phyloP scores from a whole-genome alignment of 1,139 yeast genomes.

The Geotrichum carabidarum region DNA sequence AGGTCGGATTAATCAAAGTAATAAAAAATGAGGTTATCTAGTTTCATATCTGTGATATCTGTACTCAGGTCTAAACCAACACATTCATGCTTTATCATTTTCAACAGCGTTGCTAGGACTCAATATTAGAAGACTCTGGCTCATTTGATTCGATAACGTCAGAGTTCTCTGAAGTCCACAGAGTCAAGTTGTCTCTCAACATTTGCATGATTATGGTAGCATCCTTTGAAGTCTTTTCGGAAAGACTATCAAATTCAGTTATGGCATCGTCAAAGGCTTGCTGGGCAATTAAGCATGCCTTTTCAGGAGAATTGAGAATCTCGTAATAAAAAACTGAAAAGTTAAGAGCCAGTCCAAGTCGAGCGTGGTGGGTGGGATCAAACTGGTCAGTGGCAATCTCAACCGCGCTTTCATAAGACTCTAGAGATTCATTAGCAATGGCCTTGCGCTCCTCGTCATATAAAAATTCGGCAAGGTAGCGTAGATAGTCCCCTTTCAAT shows the following conservation, averaged over 20 bases:
- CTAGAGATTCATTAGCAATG: conserved; percentile 90
- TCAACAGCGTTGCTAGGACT: background rate
- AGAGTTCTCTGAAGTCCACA: conserved; percentile 50
- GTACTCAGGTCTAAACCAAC: too few species aligned
- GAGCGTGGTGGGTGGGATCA: conserved; percentile 98
- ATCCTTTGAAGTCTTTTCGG: conserved; percentile 97
- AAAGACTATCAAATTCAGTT: conserved; percentile 94
- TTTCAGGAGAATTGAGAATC: conserved; percentile 95
- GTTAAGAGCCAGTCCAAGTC: conserved; percentile 96
- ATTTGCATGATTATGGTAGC: conserved; percentile 98
- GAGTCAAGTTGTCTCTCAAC: conserved; percentile 95
- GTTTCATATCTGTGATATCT: too few species aligned
- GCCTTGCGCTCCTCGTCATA: conserved; percentile 87
- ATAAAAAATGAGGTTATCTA: too few species aligned
- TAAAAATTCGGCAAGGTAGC: conserved; percentile 97
- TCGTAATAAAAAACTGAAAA: conserved; percentile 98
- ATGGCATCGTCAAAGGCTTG: conserved; percentile 99
- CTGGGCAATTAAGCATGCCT: conserved; percentile 98
- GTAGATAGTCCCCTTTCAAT: conserved; percentile 99
- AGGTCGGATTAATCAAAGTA: too few species aligned
- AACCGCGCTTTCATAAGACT: conserved; percentile 92
- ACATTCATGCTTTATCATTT: too few species aligned
- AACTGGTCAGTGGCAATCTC: conserved; percentile 97
- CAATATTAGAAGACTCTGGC: background rate
- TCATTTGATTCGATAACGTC: background rate